A percentile compares a stretch with the other conserved stretches of the same genome.
Conservation (phyloP, 1,284 basidiomycete species). For the Fomitopsis palustris region DNA sequence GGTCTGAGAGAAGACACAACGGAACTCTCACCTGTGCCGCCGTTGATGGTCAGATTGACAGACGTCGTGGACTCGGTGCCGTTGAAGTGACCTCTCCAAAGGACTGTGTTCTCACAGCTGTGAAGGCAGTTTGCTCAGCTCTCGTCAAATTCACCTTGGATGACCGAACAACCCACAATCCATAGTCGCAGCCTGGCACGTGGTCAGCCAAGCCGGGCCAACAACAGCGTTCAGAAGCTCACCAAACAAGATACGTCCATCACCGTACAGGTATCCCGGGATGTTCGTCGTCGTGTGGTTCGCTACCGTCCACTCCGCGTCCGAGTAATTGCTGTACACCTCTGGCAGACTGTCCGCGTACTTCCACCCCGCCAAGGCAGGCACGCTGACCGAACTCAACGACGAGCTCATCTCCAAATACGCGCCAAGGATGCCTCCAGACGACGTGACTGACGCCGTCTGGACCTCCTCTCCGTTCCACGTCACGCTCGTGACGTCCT, state of each 20-base stretch:
- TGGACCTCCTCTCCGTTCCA: conserved; percentile 65
- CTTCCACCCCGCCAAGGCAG: conserved; percentile 57
- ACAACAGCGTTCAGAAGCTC: not conserved
- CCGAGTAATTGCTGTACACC: conserved; percentile 49
- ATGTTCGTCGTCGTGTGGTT: conserved; percentile 70
- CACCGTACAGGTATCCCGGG: conserved; percentile 64
- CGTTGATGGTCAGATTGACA: conserved; percentile 72
- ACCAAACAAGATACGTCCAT: conserved; percentile 68
- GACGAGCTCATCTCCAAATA: conserved; percentile 16
- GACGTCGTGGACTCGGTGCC: conserved; percentile 55
- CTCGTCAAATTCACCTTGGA: not conserved
- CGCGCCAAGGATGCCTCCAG: conserved; percentile 21
- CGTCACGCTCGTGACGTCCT: conserved; percentile 45
- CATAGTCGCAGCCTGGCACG: conserved; percentile 63
- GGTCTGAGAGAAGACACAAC: not conserved
- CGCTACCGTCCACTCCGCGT: conserved; percentile 60
- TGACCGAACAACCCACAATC: conserved; percentile 52
- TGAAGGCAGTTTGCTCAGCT: not conserved
- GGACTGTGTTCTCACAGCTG: conserved; percentile 74
- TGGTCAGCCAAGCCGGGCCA: not conserved
- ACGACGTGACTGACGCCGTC: conserved; percentile 7
- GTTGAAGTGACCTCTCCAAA: conserved; percentile 80
- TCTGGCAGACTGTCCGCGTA: conserved; percentile 74
- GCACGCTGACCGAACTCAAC: conserved; percentile 23
- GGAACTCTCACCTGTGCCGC: conserved; percentile 58